Evolutionary conservation across 1,284 basidiomycete genomes (phyloP).

Genomic region (Somion occarium): DNA sequence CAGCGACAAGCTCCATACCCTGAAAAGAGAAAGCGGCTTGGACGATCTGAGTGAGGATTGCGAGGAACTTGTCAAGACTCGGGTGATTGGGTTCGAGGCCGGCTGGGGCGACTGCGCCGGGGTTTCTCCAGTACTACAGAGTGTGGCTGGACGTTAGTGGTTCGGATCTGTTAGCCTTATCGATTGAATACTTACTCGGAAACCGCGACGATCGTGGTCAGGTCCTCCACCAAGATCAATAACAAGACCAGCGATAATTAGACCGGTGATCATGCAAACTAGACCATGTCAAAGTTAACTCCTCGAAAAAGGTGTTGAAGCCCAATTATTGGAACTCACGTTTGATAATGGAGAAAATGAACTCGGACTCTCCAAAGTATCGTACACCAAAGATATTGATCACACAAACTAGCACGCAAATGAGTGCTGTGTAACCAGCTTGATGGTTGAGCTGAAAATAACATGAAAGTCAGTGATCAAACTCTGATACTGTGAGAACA

Average conservation of each 20-base stretch:
- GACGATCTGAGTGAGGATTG: slow-evolving; percentile 61
- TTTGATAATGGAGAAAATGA: slow-evolving; percentile 61
- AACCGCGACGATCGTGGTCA: slow-evolving; percentile 51
- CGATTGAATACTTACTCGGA: slow-evolving; percentile 43
- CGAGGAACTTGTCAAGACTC: slow-evolving; percentile 59
- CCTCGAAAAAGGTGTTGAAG: too few species aligned
- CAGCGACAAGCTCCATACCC: slow-evolving; percentile 79
- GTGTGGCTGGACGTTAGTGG: too few species aligned
- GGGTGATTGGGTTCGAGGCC: slow-evolving; percentile 39
- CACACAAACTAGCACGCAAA: slow-evolving; percentile 53
- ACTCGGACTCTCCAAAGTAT: slow-evolving; percentile 49
- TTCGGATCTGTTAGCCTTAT: too few species aligned
- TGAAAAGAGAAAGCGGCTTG: slow-evolving; percentile 84
- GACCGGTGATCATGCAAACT: slow-evolving; percentile 54
- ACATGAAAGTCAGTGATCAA: neutral
- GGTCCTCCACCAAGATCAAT: slow-evolving; percentile 73
- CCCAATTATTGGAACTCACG: slow-evolving; percentile 29
- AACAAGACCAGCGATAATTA: slow-evolving; percentile 62
- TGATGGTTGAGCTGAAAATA: slow-evolving; percentile 39
- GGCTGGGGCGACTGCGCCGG: slow-evolving; percentile 52
- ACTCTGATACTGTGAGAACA: slow-evolving; percentile 3
- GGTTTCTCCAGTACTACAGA: slow-evolving; percentile 64
- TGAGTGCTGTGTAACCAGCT: slow-evolving; percentile 60
- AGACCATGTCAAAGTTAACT: neutral
- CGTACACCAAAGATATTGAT: slow-evolving; percentile 78